Evolutionary conservation across 2,329 filamentous ascomycete species (phyloP).

Genomic region (Ceratocystis ficicola): DNA sequence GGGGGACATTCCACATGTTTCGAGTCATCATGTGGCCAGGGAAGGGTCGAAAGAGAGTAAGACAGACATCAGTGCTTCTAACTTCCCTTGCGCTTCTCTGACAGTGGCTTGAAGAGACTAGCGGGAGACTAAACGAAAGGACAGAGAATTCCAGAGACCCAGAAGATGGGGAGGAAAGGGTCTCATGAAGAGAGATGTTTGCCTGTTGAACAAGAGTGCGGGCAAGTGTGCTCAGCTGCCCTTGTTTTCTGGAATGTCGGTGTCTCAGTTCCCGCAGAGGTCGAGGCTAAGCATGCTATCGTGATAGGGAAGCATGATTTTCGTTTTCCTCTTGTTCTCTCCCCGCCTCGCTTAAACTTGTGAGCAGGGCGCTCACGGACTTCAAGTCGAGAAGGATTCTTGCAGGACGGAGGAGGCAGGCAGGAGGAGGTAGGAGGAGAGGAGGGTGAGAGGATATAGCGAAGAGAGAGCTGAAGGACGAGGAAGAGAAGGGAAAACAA

Average conservation of each 20-base stretch:
- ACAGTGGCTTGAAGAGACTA: not conserved
- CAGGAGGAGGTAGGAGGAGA: not conserved
- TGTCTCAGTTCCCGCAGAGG: not conserved
- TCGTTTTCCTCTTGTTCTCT: not conserved
- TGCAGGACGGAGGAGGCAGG: not conserved
- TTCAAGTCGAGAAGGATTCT: not conserved
- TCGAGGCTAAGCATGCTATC: not conserved
- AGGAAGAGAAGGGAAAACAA: not conserved
- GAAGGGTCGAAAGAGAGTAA: not conserved
- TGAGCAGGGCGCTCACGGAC: conserved; percentile 10
- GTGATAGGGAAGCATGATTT: conserved; percentile 5
- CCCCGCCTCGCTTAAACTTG: conserved; percentile 12
- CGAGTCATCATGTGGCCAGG: conserved; percentile 4
- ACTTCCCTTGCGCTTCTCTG: not conserved
- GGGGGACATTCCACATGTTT: not conserved
- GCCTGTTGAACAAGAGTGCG: not conserved
- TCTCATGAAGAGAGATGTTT: not conserved
- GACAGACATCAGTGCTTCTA: not conserved
- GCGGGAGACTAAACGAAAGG: not conserved
- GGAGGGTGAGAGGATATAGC: not conserved
- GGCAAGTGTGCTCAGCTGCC: conserved; percentile 3
- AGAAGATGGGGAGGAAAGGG: not conserved
- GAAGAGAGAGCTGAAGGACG: not conserved
- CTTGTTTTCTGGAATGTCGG: conserved; percentile 4
- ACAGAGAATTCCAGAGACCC: not conserved